Base-by-base conservation (phyloP, 768 basidiomycete genomes). In the Leccinum rimulosum region DNA sequence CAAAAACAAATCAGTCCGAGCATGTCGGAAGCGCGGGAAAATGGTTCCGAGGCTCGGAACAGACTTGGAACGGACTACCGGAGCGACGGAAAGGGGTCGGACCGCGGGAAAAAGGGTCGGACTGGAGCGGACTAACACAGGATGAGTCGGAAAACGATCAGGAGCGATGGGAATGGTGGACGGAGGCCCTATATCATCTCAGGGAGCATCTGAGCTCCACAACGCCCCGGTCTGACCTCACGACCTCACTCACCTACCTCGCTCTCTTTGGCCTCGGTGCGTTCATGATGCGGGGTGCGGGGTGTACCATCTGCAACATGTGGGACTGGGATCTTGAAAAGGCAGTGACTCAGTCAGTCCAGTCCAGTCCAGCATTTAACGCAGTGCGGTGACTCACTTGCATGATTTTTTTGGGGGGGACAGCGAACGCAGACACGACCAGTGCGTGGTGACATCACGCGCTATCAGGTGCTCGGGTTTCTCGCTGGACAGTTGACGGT, bases 301-400 rank as follows among this genome's bases (percentile, higher is more conserved):
- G 97, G 3, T 99, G 97, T 74, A 98, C 93, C 3, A 96, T 99
- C 66, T 98, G 98, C 72, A 97, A 99, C 70, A 87, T 99, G 86
- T 98, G 97, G 96, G 97, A 99, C 74, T 82, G 81, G 62, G 86
- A 92, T 61, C 83, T 97, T 48, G 97, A 99, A 79, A 87, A 85
- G 69, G 86, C 88, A 40, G 97, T 22, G 22, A 22, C 22, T 98
- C 52, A 94, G 95, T 95, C 68, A 60, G 73, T 57, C 33, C 22
- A 25, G 4, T 27, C 48, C 14, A 25, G 12, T 22, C 47, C 38
- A 3, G 1, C 22, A 12, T n/a, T 55, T 30, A n/a, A 12, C 56
- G 7, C n/a, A 7, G 0, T 33, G 11, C 31, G 11, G 4, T 10
- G 31, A 33, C 31, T 33, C 31, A 33, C 31, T 33, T 33, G 31